Evolutionary conservation across 495 filamentous ascomycete species (phyloP).

Genomic region (Barbatosphaeria neglecta): DNA sequence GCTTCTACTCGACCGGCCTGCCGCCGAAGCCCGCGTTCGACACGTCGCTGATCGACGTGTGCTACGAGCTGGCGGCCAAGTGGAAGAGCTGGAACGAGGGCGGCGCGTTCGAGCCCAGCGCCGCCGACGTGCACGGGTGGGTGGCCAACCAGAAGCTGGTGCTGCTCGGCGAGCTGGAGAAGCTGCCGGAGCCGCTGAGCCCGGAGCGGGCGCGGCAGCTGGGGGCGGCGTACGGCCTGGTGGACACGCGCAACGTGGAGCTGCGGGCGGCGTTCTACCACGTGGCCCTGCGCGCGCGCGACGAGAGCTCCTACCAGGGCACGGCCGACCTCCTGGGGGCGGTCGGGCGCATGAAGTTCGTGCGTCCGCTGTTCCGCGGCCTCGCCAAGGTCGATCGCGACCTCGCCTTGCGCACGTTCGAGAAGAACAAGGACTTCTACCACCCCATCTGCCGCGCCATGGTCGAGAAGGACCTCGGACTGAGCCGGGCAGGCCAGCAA

Average conservation of each 20-base stretch:
- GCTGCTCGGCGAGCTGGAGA: conserved; percentile 68
- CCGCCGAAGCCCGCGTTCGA: conserved; percentile 87
- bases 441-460: conserved; percentile 82
- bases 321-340: conserved; percentile 63
- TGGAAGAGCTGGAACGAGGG: conserved; percentile 54
- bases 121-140: conserved; percentile 58
- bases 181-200: conserved; percentile 48
- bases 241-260: conserved; percentile 67
- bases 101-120: conserved; percentile 59
- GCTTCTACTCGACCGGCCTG: conserved; percentile 74
- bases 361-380: conserved; percentile 66
- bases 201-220: conserved; percentile 52
- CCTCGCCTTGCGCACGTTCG: conserved; percentile 70
- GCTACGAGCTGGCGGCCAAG: conserved; percentile 67
- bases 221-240: conserved; percentile 58
- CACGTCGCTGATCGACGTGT: conserved; percentile 74
- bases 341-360: conserved; percentile 95
- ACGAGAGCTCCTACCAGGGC: conserved; percentile 50
- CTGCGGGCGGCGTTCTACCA: conserved; percentile 66
- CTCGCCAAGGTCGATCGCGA: conserved; percentile 60
- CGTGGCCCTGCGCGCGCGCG: conserved; percentile 64
- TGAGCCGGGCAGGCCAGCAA: no score
- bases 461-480: conserved; percentile 70
- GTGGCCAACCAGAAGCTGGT: conserved; percentile 80
- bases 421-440: conserved; percentile 82